Base-by-base conservation (phyloP, 2,329 filamentous ascomycete species). In the Colletotrichum phormii region DNA sequence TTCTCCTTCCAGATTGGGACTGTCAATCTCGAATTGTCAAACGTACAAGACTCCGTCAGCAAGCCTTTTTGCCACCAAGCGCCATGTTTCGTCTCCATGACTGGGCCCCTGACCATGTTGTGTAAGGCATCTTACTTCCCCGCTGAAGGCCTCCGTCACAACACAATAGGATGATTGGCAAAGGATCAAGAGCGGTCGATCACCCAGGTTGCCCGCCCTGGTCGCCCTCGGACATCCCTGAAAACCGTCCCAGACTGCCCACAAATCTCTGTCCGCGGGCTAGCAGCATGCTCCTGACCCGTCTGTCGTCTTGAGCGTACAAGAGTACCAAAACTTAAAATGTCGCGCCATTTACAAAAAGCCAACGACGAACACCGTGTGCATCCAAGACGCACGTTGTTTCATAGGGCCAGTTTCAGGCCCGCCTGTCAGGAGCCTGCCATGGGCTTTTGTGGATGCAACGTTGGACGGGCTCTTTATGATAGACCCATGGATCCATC, bases 1-100 rank as follows among this genome's bases (percentile, higher is more conserved):
- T 85, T 80, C 74, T 74, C 77, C 80, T 85, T 81, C 82, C 82
- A 59, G 59, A 82, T 83, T 67, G 66, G 78, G 82, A 62, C 54
- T 70, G 61, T 75, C 64, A 62, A 67, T 63, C 68, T 59, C 49
- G 42, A 63, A 67, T 26, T 67, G 68, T 67, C 68, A 64, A 64
- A 55, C 33, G 35, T 51, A 49, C 31, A 42, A 60, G 51, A 33
- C 46, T 62, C 62, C 29, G 51, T 46, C 29, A 42, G 46, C 35
- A 59, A 55, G 54, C n/a, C 35, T 42, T 42, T 37, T 68, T 64
- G 59, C 64, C 72, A 72, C 63, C 33, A 55, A 37, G 24, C 66
- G 58, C 55, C 59, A 51, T 60, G 64, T 72, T 64, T 68, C 59
- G 24, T 64, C 64, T 26, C 53, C 69, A 49, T 55, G 54, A 35